phyloP scores from a whole-genome alignment of 495 filamentous ascomycete genomes.

The Penicillium bialowiezense region DNA sequence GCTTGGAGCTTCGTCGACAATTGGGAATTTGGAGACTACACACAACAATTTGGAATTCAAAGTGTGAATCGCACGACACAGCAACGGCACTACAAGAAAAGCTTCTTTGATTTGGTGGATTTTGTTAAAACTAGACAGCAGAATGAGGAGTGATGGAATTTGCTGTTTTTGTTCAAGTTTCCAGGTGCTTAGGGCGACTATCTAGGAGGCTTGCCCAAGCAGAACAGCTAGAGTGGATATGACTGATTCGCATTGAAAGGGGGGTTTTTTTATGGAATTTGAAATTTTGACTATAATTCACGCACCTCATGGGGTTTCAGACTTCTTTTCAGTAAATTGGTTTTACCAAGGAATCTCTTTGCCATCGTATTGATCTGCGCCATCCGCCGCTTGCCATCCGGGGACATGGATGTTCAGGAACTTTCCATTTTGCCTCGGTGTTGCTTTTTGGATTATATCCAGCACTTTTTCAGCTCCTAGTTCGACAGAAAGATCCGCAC shows the following conservation, averaged over 20 bases:
- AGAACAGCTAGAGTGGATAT: no score
- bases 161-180: neutral
- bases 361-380: constrained; percentile 38
- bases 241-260: no score
- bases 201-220: no score
- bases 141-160: neutral
- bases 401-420: constrained; percentile 43
- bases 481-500: constrained; percentile 44
- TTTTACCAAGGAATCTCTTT: constrained; percentile 30
- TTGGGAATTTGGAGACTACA: constrained; percentile 45
- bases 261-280: no score
- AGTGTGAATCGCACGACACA: constrained; percentile 39
- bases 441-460: constrained; percentile 39
- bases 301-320: no score
- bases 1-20: constrained; percentile 47
- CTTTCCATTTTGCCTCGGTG: constrained; percentile 40
- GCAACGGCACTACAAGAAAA: constrained; percentile 43
- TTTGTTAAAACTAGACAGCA: constrained; percentile 31
- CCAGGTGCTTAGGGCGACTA: neutral
- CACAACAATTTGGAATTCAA: constrained; percentile 41
- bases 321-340: neutral
- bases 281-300: no score
- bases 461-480: constrained; percentile 42
- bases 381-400: constrained; percentile 38
- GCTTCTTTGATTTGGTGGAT: constrained; percentile 47